Conservation (phyloP, 2,329 filamentous ascomycete species). For the Nemania sp. region DNA sequence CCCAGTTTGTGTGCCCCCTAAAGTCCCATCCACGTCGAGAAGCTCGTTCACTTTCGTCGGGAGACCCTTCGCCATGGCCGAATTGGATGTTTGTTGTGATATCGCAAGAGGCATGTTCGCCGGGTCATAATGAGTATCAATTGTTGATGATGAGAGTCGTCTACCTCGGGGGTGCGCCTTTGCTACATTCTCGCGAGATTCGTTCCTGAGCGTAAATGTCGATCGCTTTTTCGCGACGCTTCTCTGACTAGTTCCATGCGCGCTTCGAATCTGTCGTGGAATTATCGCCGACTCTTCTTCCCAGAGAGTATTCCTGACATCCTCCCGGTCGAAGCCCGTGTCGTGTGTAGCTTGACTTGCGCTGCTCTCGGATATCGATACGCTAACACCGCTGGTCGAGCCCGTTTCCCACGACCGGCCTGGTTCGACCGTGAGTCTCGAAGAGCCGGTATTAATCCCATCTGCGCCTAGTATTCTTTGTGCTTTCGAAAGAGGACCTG, state of each 20-base stretch:
- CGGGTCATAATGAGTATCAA: conserved; percentile 62
- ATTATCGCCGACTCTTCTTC: conserved; percentile 54
- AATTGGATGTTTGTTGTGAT: conserved; percentile 62
- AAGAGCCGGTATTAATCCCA: conserved; percentile 48
- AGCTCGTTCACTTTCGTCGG: conserved; percentile 53
- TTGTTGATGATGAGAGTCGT: conserved; percentile 58
- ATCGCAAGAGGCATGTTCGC: conserved; percentile 59
- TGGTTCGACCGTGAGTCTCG: conserved; percentile 29
- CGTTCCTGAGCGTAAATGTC: conserved; percentile 34
- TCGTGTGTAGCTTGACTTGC: conserved; percentile 41
- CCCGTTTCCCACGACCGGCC: conserved; percentile 48
- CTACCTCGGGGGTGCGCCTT: conserved; percentile 53
- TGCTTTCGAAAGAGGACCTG: conserved; percentile 54
- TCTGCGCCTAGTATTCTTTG: conserved; percentile 56
- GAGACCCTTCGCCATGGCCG: conserved; percentile 61
- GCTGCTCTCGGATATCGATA: conserved; percentile 50
- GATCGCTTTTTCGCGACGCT: conserved; percentile 34
- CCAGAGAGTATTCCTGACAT: conserved; percentile 44
- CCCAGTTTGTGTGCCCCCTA: conserved; percentile 34
- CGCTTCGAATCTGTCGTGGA: conserved; percentile 41
- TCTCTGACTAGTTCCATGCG: conserved; percentile 26
- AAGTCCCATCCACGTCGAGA: conserved; percentile 50
- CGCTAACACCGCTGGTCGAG: conserved; percentile 51
- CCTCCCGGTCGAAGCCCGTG: conserved; percentile 33
- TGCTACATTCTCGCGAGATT: conserved; percentile 40